phyloP scores from a whole-genome alignment of 2,329 filamentous ascomycete genomes.

The Monilinia fructicola region DNA sequence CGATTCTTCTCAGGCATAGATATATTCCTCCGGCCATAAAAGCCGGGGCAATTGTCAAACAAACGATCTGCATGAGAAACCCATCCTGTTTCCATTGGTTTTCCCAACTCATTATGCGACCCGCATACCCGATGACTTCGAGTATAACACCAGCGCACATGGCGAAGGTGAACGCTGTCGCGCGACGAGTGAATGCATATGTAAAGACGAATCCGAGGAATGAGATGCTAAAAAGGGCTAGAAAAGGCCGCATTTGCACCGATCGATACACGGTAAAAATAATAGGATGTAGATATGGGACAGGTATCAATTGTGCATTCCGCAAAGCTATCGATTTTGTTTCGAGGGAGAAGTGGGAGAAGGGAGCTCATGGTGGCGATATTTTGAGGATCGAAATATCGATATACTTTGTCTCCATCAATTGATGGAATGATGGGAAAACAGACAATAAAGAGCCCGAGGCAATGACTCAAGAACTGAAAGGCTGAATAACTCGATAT shows the following conservation, averaged over 20 bases:
- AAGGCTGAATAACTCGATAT: not conserved
- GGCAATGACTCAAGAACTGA: not conserved
- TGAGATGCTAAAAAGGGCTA: conserved; percentile 51
- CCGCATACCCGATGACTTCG: conserved; percentile 60
- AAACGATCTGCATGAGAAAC: conserved; percentile 59
- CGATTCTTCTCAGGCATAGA: conserved; percentile 55
- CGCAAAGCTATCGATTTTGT: conserved; percentile 1
- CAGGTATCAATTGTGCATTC: conserved; percentile 33
- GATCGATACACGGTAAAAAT: conserved; percentile 55
- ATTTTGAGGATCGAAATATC: not conserved
- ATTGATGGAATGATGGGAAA: not conserved
- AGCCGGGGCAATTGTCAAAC: conserved; percentile 63
- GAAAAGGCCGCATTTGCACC: conserved; percentile 53
- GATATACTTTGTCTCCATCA: not conserved
- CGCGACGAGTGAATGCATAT: conserved; percentile 48
- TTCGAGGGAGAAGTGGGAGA: conserved; percentile 14
- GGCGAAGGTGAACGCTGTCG: conserved; percentile 52
- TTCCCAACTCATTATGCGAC: conserved; percentile 54
- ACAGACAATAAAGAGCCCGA: not conserved
- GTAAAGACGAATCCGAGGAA: conserved; percentile 44
- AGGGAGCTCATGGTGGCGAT: conserved; percentile 16
- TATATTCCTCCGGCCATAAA: conserved; percentile 66
- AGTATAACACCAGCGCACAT: conserved; percentile 54
- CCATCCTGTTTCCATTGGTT: conserved; percentile 52
- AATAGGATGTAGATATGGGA: conserved; percentile 43